Evolutionary conservation across 257 asterid species (phyloP).

Genomic region (Perilla frutescens): DNA sequence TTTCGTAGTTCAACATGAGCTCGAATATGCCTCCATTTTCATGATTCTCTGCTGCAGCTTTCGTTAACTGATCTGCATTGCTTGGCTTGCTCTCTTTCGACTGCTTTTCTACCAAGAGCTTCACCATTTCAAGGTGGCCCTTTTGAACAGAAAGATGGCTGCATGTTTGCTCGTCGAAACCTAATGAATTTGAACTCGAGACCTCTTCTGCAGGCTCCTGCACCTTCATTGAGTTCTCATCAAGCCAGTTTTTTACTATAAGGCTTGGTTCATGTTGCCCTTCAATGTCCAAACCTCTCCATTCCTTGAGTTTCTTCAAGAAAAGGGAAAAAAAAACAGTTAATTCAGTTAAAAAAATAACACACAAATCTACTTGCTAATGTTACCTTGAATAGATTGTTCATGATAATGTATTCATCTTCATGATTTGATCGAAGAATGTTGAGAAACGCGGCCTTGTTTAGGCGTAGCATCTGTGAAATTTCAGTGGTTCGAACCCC

Average conservation of each 20-base stretch:
- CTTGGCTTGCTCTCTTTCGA: slow-evolving; percentile 31
- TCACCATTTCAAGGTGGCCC: slow-evolving; percentile 51
- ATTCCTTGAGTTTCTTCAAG: slow-evolving; percentile 53
- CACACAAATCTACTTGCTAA: not conserved
- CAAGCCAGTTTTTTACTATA: slow-evolving; percentile 38
- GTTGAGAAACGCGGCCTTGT: slow-evolving; percentile 43
- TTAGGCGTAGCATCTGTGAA: slow-evolving; percentile 51
- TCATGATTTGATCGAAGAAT: slow-evolving; percentile 48
- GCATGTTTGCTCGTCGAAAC: slow-evolving; percentile 34
- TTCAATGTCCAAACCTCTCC: slow-evolving; percentile 44
- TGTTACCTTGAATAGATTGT: slow-evolving; percentile 47
- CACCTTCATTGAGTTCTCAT: slow-evolving; percentile 7
- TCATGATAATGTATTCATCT: slow-evolving; percentile 47
- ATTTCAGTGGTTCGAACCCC: slow-evolving; percentile 54
- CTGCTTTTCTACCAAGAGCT: slow-evolving; percentile 44
- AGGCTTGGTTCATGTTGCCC: slow-evolving; percentile 43
- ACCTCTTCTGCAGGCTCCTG: slow-evolving; percentile 14
- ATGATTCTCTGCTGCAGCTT: slow-evolving; percentile 31
- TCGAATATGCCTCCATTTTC: slow-evolving; percentile 43
- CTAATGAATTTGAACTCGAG: slow-evolving; percentile 27
- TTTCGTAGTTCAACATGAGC: slow-evolving; percentile 35
- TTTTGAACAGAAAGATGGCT: slow-evolving; percentile 32
- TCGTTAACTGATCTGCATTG: slow-evolving; percentile 30
- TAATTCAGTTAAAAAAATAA: not conserved
- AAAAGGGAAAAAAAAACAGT: not conserved